Conservation (phyloP, 176 grass and related monocot species). For the Hordeum marinum region DNA sequence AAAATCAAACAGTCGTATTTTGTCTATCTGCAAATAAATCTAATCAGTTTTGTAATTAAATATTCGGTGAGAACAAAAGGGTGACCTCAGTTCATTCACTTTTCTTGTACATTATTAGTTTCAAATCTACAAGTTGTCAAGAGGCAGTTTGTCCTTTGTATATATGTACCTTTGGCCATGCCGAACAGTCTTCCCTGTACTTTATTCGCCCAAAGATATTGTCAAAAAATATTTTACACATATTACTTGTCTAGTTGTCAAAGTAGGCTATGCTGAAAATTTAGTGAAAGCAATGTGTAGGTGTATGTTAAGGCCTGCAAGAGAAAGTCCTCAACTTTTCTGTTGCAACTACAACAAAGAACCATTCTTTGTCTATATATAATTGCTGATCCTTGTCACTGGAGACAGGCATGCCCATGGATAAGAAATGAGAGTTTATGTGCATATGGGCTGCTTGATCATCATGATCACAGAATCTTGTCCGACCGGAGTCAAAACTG, state of each 20-base stretch:
- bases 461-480: neutral
- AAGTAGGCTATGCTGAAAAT: slow-evolving; percentile 14
- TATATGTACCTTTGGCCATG: neutral
- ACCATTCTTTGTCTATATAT: neutral
- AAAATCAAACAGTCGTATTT: neutral
- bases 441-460: neutral
- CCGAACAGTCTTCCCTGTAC: neutral
- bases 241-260: slow-evolving; percentile 31
- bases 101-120: slow-evolving; percentile 17
- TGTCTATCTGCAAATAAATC: neutral
- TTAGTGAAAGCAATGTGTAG: slow-evolving; percentile 13
- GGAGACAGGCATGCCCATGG: neutral
- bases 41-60: neutral
- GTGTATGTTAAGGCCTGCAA: neutral
- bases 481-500: neutral
- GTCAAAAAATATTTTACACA: slow-evolving; percentile 33
- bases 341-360: neutral
- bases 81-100: neutral
- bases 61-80: neutral
- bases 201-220: neutral
- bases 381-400: neutral
- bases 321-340: neutral
- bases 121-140: slow-evolving; percentile 1
- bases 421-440: neutral
- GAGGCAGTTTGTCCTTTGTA: neutral